Conservation (phyloP, 2,329 filamentous ascomycete species). For the Botrytis fabae region DNA sequence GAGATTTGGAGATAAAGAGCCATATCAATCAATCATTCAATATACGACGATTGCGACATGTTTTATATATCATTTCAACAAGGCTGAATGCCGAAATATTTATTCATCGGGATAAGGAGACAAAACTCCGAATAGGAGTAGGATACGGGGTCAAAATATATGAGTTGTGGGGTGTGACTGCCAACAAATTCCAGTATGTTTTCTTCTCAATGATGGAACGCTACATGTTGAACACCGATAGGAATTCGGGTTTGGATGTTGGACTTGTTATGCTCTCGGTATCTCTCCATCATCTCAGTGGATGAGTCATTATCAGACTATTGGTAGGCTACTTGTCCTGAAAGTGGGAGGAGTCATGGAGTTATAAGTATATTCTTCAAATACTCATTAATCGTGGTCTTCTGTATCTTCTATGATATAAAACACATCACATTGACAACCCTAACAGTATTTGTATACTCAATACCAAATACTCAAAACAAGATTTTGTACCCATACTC, state of each 20-base stretch:
- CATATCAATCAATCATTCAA: background rate
- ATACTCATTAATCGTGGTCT: background rate
- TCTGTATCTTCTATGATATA: background rate
- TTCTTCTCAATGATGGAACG: background rate
- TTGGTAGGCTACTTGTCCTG: background rate
- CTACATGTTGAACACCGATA: background rate
- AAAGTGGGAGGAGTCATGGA: conserved; percentile 4
- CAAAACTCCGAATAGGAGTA: background rate
- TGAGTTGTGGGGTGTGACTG: background rate
- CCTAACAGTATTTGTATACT: background rate
- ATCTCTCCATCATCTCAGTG: background rate
- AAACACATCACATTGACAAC: background rate
- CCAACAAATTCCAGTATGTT: background rate
- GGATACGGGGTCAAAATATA: background rate
- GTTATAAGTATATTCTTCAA: background rate
- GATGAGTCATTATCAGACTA: conserved; percentile 2
- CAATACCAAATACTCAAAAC: background rate
- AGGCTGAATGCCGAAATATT: conserved; percentile 5
- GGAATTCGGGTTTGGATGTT: background rate
- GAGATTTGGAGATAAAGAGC: background rate
- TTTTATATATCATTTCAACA: background rate
- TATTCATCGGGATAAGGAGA: background rate
- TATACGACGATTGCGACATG: background rate
- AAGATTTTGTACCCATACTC: background rate
- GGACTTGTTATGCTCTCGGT: background rate